phyloP scores from a whole-genome alignment of 1,284 basidiomycete species.

The Trametes sp. region DNA sequence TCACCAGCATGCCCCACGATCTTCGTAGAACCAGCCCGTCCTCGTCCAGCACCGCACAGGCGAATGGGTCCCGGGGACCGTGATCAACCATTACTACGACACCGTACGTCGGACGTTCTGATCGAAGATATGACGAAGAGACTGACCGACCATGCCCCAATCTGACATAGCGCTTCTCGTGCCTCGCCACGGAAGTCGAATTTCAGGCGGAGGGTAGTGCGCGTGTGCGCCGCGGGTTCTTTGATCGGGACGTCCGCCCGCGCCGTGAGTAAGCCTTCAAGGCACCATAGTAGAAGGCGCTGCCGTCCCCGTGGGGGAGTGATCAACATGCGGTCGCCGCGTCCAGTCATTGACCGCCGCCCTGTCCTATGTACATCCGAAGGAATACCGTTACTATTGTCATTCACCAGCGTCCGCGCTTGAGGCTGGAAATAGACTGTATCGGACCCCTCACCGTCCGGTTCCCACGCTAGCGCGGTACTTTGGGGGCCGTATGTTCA shows the following conservation, averaged over 20 bases:
- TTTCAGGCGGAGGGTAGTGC: constrained; percentile 19
- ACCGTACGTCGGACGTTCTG: constrained; percentile 30
- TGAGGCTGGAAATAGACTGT: no score
- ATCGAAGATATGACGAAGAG: no score
- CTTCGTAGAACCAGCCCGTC: constrained; percentile 49
- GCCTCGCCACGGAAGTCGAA: constrained; percentile 19
- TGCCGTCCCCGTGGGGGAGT: no score
- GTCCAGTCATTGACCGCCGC: no score
- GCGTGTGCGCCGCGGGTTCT: constrained; percentile 9
- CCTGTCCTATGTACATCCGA: neutral
- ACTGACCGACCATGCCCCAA: neutral
- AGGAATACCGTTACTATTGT: neutral
- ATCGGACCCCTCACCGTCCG: no score
- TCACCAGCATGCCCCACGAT: neutral
- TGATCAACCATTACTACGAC: constrained; percentile 33
- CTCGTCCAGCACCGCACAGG: constrained; percentile 47
- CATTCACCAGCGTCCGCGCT: no score
- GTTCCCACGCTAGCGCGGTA: no score
- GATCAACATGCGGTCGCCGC: no score
- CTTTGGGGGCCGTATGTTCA: no score
- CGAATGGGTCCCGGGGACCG: constrained; percentile 43
- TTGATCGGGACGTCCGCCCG: constrained; percentile 22
- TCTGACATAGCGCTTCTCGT: constrained; percentile 9
- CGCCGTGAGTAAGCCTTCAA: neutral
- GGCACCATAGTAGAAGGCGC: no score